These are phyloP conservation scores for Pleurozium schreberi DNA, from an alignment of 225 moss, liverwort and hornwort species.

Conservation along the genomic window DNA sequence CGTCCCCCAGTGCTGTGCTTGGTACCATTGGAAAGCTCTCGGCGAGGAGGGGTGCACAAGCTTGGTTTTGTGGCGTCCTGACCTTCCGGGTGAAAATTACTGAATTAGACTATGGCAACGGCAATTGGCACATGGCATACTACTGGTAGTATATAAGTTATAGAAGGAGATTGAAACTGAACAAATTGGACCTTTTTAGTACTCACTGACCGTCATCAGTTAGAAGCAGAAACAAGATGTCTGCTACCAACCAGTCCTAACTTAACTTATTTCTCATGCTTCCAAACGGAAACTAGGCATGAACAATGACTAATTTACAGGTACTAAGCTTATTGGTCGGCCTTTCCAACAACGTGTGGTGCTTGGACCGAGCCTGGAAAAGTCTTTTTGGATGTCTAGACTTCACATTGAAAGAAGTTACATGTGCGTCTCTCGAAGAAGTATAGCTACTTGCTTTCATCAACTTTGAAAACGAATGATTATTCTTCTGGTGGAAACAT, in stretches of 20 bases:
- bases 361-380: accelerated
- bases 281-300: not conserved
- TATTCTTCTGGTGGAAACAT: too few relatives aligned
- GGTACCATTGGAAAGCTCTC: too few relatives aligned
- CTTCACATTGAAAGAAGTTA: not conserved
- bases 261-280: not conserved
- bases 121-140: too few relatives aligned
- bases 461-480: not conserved
- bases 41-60: too few relatives aligned
- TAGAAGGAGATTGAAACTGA: not conserved
- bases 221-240: not conserved
- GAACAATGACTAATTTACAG: not conserved
- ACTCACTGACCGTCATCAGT: not conserved
- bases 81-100: too few relatives aligned
- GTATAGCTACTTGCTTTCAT: not conserved
- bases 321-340: not conserved
- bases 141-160: too few relatives aligned
- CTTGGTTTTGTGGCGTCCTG: too few relatives aligned
- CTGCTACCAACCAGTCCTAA: not conserved
- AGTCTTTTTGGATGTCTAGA: not conserved
- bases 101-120: too few relatives aligned
- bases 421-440: not conserved
- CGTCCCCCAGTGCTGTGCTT: too few relatives aligned
- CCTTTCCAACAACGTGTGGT: not conserved
- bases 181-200: not conserved